Base-by-base conservation (phyloP, 2,329 filamentous ascomycete species). In the Cladophialophora immunda region DNA sequence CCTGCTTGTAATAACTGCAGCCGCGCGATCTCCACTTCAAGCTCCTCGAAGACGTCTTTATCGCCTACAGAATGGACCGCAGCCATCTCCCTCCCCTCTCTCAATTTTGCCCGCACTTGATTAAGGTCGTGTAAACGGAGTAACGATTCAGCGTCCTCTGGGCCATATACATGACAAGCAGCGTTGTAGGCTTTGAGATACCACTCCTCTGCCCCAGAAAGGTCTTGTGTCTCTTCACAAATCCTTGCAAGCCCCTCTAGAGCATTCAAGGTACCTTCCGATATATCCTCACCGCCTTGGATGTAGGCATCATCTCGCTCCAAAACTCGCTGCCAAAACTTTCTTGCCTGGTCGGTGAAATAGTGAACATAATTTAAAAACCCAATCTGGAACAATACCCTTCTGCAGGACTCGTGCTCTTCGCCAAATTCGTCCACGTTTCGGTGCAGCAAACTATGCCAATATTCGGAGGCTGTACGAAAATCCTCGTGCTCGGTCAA, bases 171-270 rank as follows among this genome's bases (percentile, higher is more conserved):
- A 8, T n/a, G 3, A 30, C 45, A 41, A 30, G 15, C 17, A 17
- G 17, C 19, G 15, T 52, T 38, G 38, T 64, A 58, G 7, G 62
- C 62, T 52, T 58, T 36, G 27, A 19, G 9, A 36, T 11, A 64
- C 62, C 62, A 58, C 38, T 38, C 45, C 38, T 45, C 38, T 29
- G 62, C 54, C 6, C 19, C 62, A 13, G 50, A 47, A 9, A 34
- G 13, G 32, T 62, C 60, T 47, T 45, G 7, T 3, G 15, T n/a
- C 11, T 5, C 6, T 19, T 56, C 60, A 25, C 34, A 56, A 29
- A 62, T 45, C 59, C 1, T 19, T 25, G 50, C 50, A 22, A 62
- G 59, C 9, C 0, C 3, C 0, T 9, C 1, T 19, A 56, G 29
- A 17, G 59, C 32, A 9, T 1, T 0, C 2, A 38, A 0, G 30